Conservation (phyloP, 108 stramenopile species). For the Pseudonitzschia delicatissima region DNA sequence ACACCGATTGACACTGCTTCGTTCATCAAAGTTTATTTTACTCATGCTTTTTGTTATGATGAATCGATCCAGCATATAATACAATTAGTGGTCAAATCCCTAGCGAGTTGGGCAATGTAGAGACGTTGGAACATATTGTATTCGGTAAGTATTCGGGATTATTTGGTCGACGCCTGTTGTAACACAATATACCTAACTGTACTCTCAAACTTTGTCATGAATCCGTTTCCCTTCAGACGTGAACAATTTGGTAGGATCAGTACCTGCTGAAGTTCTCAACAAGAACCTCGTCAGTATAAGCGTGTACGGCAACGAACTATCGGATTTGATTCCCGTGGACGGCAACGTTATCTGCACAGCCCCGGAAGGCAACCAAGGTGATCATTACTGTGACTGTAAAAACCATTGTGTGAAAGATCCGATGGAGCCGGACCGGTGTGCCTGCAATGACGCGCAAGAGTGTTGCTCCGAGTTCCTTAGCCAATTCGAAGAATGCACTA, state of each 20-base stretch:
- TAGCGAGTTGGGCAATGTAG: neutral
- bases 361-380: neutral
- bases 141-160: too few relatives aligned
- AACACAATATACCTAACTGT: neutral
- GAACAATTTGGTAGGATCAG: neutral
- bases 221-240: neutral
- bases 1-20: too few relatives aligned
- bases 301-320: neutral
- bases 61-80: neutral
- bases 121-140: too few relatives aligned
- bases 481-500: too few relatives aligned
- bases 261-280: neutral
- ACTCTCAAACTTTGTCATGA: neutral
- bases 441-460: too few relatives aligned
- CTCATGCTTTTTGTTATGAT: too few relatives aligned
- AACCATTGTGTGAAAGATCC: too few relatives aligned
- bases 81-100: neutral
- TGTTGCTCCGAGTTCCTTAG: too few relatives aligned
- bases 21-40: too few relatives aligned
- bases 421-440: too few relatives aligned
- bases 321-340: neutral
- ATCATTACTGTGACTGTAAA: neutral
- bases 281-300: neutral
- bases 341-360: slow-evolving; percentile 1
- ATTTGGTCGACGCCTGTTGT: neutral